These are phyloP conservation scores for Penicillium sp. DNA, from an alignment of 2,329 filamentous ascomycete species.

Conservation along the genomic window DNA sequence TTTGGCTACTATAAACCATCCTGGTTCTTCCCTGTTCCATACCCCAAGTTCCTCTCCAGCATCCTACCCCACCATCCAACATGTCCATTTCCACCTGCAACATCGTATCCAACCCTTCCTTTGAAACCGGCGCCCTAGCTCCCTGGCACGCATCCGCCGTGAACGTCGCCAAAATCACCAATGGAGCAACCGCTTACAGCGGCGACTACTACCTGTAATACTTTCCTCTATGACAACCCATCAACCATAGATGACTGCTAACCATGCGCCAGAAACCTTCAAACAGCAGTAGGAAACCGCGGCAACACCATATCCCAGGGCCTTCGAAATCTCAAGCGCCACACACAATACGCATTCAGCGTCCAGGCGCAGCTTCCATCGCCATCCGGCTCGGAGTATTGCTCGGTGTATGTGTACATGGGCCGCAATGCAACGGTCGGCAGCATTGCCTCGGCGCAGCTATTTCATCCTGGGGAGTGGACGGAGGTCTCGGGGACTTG, in stretches of 20 bases:
- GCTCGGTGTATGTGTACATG: slow-evolving; percentile 16
- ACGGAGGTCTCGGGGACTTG: slow-evolving; percentile 18
- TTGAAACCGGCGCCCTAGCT: slow-evolving; percentile 22
- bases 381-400: slow-evolving; percentile 12
- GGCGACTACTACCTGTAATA: slow-evolving; percentile 25
- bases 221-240: not conserved
- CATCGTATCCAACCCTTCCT: slow-evolving; percentile 23
- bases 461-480: slow-evolving; percentile 20
- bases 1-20: not conserved
- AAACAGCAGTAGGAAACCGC: slow-evolving; percentile 24
- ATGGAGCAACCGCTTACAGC: slow-evolving; percentile 15
- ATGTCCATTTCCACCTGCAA: slow-evolving; percentile 24
- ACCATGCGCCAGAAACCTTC: slow-evolving; percentile 12
- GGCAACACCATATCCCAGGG: slow-evolving; percentile 23
- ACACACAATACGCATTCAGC: slow-evolving; percentile 20
- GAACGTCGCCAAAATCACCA: slow-evolving; percentile 22
- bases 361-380: slow-evolving; percentile 13
- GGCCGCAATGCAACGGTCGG: slow-evolving; percentile 22
- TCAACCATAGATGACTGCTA: not conserved
- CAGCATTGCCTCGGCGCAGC: slow-evolving; percentile 4
- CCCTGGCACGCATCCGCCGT: slow-evolving; percentile 23
- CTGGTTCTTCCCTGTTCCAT: not conserved
- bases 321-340: slow-evolving; percentile 14
- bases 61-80: not conserved
- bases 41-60: not conserved